Conservation (phyloP, 768 basidiomycete species). For the Podaxis sp. region DNA sequence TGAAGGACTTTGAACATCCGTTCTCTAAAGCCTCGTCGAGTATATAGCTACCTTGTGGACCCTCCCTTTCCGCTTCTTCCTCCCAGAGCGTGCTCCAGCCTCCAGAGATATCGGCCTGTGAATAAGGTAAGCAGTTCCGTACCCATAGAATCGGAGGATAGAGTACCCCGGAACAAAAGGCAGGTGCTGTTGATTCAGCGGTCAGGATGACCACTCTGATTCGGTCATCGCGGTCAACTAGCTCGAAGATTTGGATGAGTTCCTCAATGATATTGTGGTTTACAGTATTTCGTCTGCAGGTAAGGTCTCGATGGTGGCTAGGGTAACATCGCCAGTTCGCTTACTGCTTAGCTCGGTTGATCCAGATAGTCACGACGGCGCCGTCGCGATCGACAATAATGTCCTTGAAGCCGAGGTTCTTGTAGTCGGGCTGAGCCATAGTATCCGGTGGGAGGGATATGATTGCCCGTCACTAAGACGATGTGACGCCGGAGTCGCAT, state of each 20-base stretch:
- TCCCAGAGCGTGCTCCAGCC: conserved; percentile 47
- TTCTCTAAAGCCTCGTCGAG: background rate
- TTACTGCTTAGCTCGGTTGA: conserved; percentile 51
- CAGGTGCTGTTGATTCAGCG: conserved; percentile 49
- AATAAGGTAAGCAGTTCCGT: background rate
- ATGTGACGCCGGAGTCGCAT: background rate
- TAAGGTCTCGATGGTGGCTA: background rate
- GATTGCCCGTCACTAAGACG: background rate
- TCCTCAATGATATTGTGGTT: conserved; percentile 33
- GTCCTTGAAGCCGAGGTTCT: conserved; percentile 36
- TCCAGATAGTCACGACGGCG: conserved; percentile 39
- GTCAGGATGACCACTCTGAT: conserved; percentile 53
- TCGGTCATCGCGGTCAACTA: conserved; percentile 52
- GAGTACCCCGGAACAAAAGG: conserved; percentile 56
- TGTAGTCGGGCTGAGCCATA: conserved; percentile 37
- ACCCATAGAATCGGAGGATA: background rate
- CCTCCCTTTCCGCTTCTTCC: conserved; percentile 43
- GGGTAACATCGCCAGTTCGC: conserved; percentile 1
- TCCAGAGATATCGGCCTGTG: conserved; percentile 47
- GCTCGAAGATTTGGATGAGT: conserved; percentile 41
- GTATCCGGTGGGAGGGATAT: background rate
- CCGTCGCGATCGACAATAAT: conserved; percentile 45
- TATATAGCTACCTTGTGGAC: conserved; percentile 40
- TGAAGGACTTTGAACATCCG: conserved; percentile 17
- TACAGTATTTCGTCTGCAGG: conserved; percentile 46